These are phyloP conservation scores for Coemansia sp. DNA, from an alignment of 192 early-diverging fungal genomes.

Conservation along the genomic window DNA sequence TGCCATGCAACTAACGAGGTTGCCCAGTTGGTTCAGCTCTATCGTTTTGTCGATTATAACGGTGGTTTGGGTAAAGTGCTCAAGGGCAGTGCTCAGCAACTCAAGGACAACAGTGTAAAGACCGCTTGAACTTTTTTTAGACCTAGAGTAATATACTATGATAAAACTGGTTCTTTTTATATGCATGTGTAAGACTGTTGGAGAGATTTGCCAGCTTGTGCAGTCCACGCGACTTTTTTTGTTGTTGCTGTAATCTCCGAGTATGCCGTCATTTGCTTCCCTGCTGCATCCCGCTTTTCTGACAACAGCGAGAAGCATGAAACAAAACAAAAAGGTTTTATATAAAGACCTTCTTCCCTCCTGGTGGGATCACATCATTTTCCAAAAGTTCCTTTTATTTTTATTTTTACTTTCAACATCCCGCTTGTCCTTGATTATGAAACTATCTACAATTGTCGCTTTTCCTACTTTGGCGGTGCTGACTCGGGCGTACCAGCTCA, in stretches of 20 bases:
- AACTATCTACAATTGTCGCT: conserved; percentile 8
- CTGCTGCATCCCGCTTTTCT: not conserved
- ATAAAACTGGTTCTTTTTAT: not conserved
- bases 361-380: not conserved
- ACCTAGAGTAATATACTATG: too few species aligned
- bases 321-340: too few species aligned
- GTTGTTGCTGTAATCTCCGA: not conserved
- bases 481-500: conserved; percentile 19
- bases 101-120: conserved; percentile 26
- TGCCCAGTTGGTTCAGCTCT: conserved; percentile 87
- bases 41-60: conserved; percentile 80
- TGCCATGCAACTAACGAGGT: conserved; percentile 90
- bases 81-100: conserved; percentile 16
- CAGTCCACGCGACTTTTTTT: not conserved
- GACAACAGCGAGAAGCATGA: not conserved
- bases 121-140: not conserved
- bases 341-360: too few species aligned
- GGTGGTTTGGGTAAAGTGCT: conserved; percentile 44
- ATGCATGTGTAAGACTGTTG: not conserved
- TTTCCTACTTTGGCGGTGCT: conserved; percentile 5
- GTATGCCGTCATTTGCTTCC: not conserved
- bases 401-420: not conserved
- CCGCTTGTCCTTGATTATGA: conserved; percentile 8
- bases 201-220: too few species aligned
- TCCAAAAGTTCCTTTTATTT: not conserved